Evolutionary conservation across 768 basidiomycete species (phyloP).

Genomic region (Amanita thiersii): DNA sequence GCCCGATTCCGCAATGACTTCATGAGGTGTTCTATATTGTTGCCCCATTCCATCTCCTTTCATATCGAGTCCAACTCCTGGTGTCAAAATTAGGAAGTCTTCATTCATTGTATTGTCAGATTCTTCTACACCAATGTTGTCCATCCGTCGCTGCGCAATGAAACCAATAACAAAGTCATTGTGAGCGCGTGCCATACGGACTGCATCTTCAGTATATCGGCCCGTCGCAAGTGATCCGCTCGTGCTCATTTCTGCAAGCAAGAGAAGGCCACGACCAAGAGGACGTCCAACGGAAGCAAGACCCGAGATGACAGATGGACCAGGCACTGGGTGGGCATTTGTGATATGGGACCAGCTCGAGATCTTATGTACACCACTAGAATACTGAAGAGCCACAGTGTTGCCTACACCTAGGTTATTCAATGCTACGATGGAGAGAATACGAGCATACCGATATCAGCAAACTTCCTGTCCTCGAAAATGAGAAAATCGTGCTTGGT

Average conservation of each 20-base stretch:
- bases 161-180: conserved; percentile 93
- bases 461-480: conserved; percentile 98
- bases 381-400: conserved; percentile 93
- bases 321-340: conserved; percentile 93
- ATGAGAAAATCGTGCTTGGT: conserved; percentile 86
- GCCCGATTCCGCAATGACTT: conserved; percentile 74
- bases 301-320: conserved; percentile 91
- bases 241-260: conserved; percentile 96
- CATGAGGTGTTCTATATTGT: conserved; percentile 84
- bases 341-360: conserved; percentile 95
- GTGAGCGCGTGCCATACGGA: conserved; percentile 78
- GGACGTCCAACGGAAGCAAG: conserved; percentile 82
- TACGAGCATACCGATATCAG: conserved; percentile 77
- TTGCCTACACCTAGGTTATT: conserved; percentile 57
- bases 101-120: conserved; percentile 33
- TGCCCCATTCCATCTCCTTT: conserved; percentile 88
- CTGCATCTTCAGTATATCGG: conserved; percentile 73
- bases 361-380: conserved; percentile 87
- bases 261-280: conserved; percentile 75
- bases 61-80: conserved; percentile 80
- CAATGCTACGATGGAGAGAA: background rate
- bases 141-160: conserved; percentile 85
- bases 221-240: conserved; percentile 80
- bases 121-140: conserved; percentile 41
- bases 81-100: conserved; percentile 88